Evolutionary conservation across 1,284 basidiomycete species (phyloP), one percentile per base, ranked within the genome.

Genomic region (Ustilago vetiveriae): DNA sequence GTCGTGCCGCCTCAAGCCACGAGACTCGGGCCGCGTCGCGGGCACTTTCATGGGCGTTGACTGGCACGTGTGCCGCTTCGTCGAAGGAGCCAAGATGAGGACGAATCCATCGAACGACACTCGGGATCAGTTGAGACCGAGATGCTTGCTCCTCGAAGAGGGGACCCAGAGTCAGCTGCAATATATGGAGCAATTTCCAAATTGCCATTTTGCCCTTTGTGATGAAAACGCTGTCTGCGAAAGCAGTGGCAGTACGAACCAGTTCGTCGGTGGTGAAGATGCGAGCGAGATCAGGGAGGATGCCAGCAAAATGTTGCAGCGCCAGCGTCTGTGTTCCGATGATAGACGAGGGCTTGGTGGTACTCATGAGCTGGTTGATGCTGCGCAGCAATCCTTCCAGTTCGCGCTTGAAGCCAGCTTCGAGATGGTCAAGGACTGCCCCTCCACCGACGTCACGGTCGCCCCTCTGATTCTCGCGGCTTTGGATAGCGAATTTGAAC

Each of bases 21-120:
- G 86, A 86, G 24, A 96, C 86, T n/a, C 91, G 86, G 10, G 90
- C 89, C 6, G 86, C 85, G 80, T 79, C 76, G 10, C 52, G 45
- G 13, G 68, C 71, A 23, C 54, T 63, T 27, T 77, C 73, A 27
- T 63, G 73, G 4, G 63, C 69, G 21, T 55, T 58, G 10, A 47
- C 37, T 17, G 52, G 43, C 8, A 46, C 47, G 27, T 72, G 55
- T 0, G 64, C 46, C 13, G 51, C 30, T 43, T 75, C 74, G 67
- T 96, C 92, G 77, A 90, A 96, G 17, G 87, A 86, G n/a, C 94
- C 94, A 68, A 98, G 91, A 81, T 95, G 90, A 0, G 94, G 93
- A 78, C 94, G 95, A 72, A 98, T 90, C 93, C 94, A 97, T 21
- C 90, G 87, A 4, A 94, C 89, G 32, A 98, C 88, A 24, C 90